Base-by-base conservation (phyloP, 2,329 filamentous ascomycete species). In the Pseudogymnoascus sp. region DNA sequence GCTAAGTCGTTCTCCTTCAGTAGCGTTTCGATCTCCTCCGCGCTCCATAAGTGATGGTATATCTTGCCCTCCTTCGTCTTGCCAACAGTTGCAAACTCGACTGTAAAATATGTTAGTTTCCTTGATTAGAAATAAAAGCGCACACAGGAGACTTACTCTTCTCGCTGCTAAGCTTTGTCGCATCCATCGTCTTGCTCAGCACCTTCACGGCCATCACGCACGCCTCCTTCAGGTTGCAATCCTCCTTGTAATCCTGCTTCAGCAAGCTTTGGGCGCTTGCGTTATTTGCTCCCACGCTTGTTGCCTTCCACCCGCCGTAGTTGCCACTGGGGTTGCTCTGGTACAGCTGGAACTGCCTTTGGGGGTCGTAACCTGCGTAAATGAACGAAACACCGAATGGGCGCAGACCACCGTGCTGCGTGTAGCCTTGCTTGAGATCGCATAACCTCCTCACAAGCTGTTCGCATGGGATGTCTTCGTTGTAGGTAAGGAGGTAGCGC, bases 241-340 rank as follows among this genome's bases (percentile, higher is more conserved):
- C 93, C 79, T 99, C 95, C 83, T 97, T 97, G 82, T 99, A 99
- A 78, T 99, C 95, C 78, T 99, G 95, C 85, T 99, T 99, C 77
- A 99, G 79, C 78, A 99, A 78, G 78, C 92, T 96, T 78, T 97
- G 93, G 8, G 96, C 96, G 72, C 91, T 96, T 50, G 95, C 95
- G 75, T 97, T 97, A 83, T 99, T 99, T 67, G 96, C 96, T 60
- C 95, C 95, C 4, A 96, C 93, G 73, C 92, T 96, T 62, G 95
- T 99, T 36, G 95, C 95, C 81, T 99, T 99, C 95, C 95, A 99
- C 63, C 95, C 95, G 68, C 95, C 96, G 75, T 99, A 99, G 82
- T 99, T 99, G 71, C 95, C 95, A 67, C 91, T 96, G 12, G 95
- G 95, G 78, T 99, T 99, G 82, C 93, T 97, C 77, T 97, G 92